These are phyloP conservation scores for Salvia miltiorrhiza DNA, from an alignment of 257 asterid genomes.

Conservation along the genomic window DNA sequence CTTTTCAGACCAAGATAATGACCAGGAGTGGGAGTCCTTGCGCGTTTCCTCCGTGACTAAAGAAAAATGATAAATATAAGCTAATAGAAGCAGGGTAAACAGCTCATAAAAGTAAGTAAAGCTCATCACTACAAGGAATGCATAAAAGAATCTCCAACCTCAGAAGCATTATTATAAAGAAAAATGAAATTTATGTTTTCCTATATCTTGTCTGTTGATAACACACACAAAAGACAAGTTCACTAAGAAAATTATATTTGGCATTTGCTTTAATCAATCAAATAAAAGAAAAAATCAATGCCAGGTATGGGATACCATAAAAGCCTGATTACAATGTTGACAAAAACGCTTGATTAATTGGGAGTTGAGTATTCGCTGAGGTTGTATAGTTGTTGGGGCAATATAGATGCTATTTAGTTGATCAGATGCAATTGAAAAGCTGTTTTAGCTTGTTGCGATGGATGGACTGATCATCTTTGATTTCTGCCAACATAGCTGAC, in stretches of 20 bases:
- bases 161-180: background rate
- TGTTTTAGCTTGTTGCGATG: slow-evolving; percentile 96
- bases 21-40: slow-evolving; percentile 94
- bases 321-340: slow-evolving; percentile 89
- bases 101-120: background rate
- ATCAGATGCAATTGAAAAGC: slow-evolving; percentile 92
- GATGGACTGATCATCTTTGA: slow-evolving; percentile 96
- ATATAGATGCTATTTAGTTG: slow-evolving; percentile 93
- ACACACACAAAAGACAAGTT: slow-evolving; percentile 18
- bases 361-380: slow-evolving; percentile 87
- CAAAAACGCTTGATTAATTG: slow-evolving; percentile 91
- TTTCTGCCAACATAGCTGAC: slow-evolving; percentile 95
- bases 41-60: slow-evolving; percentile 67
- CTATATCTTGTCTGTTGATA: slow-evolving; percentile 17
- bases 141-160: background rate
- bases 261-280: slow-evolving; percentile 21
- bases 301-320: slow-evolving; percentile 84
- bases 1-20: slow-evolving; percentile 95
- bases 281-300: slow-evolving; percentile 36
- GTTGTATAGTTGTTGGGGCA: slow-evolving; percentile 95
- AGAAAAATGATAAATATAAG: slow-evolving; percentile 21
- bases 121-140: background rate
- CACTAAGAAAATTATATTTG: slow-evolving; percentile 21
- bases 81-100: slow-evolving; percentile 6
- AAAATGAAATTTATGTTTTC: slow-evolving; percentile 5